Evolutionary conservation across 2,329 filamentous ascomycete species (phyloP), one percentile per base, ranked within the genome.

Genomic region (Neoarthrinium moseri): DNA sequence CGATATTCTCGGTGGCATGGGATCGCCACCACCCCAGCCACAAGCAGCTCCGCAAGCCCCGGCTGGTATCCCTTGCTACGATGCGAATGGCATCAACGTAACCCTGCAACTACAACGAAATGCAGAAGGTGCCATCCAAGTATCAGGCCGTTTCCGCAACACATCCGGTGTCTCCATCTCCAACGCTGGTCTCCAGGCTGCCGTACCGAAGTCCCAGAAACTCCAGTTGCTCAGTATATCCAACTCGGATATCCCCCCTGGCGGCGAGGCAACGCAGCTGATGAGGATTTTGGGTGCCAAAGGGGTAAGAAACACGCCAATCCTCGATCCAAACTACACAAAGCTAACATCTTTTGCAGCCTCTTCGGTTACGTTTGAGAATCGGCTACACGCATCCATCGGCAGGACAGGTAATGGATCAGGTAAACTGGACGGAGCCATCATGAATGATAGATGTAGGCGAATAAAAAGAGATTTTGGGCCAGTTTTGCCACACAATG

Each of bases 371-470:
- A 57, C 84, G 94, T 61, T 73, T 99, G 60, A 91, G 91, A 69
- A 81, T 99, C 60, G 84, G 81, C 47, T 97, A 91, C 65, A 73
- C 80, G 26, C 87, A 87, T 65, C 82, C 86, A 47, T 79, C 81
- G 47, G 81, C 75, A 20, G 83, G 83, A 43, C 79, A 86, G 51
- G 77, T 95, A 15, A 86, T 87, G 63, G 94, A 99, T 61, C 91
- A 97, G 70, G 91, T 97, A 48, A 95, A 96, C 72, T 99, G 94
- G 94, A 86, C 88, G 23, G 94, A 99, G 69, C 85, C 90, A 45
- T 75, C 70, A 26, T 58, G 37, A 52, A 34, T 21, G 47, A 46
- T 54, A 49, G 45, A 51, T 36, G 42, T 38, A 44, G 32, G 46
- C 24, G 23, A 54, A 54, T 50, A 47, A 54, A 56, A 54, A 47